These are phyloP conservation scores for Phytophthora capsici DNA, from an alignment of 352 stramenopile genomes.

Conservation along the genomic window DNA sequence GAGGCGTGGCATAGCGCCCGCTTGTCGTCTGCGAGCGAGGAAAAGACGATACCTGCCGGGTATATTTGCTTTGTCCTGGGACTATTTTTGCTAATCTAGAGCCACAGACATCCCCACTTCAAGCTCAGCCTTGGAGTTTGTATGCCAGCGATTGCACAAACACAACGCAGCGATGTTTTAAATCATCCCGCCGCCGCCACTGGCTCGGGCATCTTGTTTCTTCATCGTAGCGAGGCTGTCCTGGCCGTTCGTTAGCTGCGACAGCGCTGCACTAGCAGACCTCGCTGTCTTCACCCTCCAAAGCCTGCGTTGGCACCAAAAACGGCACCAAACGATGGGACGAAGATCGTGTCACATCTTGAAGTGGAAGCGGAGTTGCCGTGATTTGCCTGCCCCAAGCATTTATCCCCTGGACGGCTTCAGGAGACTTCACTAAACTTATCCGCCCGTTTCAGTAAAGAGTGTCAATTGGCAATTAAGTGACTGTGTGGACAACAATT, in stretches of 20 bases:
- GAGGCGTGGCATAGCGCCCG: slow-evolving; percentile 1
- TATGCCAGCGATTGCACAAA: slow-evolving; percentile 27
- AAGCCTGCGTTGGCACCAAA: slow-evolving; percentile 11
- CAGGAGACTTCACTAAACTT: slow-evolving; percentile 6
- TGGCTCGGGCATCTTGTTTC: no score
- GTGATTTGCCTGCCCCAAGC: slow-evolving; percentile 10
- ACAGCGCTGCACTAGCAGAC: neutral
- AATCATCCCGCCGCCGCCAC: slow-evolving; percentile 11
- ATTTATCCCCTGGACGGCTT: neutral
- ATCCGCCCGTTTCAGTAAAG: slow-evolving; percentile 20
- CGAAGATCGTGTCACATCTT: slow-evolving; percentile 30
- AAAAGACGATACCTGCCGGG: neutral
- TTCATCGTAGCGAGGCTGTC: no score
- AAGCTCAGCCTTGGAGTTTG: slow-evolving; percentile 33
- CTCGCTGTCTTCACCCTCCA: neutral
- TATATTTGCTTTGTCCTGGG: neutral
- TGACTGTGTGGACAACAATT: no score
- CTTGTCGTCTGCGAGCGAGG: neutral
- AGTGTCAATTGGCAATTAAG: neutral
- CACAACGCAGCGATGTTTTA: slow-evolving; percentile 29
- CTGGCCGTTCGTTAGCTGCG: neutral
- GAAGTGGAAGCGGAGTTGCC: slow-evolving; percentile 18
- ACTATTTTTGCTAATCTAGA: slow-evolving; percentile 20
- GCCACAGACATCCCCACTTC: slow-evolving; percentile 15
- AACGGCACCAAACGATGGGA: slow-evolving; percentile 13